A percentile compares a stretch with the other conserved stretches of the same genome.
These are phyloP conservation scores for Wickerhamiella shivajii DNA, from an alignment of 805 yeast genomes.

Conservation along the genomic window DNA sequence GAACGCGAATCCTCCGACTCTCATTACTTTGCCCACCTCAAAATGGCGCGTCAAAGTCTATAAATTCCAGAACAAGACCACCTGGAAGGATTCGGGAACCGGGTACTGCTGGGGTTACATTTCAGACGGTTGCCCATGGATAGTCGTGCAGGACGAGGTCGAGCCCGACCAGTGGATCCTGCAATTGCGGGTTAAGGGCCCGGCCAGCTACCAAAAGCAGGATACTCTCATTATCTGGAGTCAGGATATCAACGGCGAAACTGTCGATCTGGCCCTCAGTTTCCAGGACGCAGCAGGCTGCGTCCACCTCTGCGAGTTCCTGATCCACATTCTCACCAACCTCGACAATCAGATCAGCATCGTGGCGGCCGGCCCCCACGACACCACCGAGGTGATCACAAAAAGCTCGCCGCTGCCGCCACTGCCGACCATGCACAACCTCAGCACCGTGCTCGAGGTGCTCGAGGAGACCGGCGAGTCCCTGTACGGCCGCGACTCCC, in stretches of 20 bases:
- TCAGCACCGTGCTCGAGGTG: constrained; percentile 39
- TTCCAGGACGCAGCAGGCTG: constrained; percentile 91
- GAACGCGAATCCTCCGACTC: too few relatives aligned
- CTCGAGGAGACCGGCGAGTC: constrained; percentile 49
- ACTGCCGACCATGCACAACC: constrained; percentile 36
- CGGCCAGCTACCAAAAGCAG: constrained; percentile 78
- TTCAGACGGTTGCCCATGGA: constrained; percentile 30
- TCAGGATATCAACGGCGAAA: constrained; percentile 35
- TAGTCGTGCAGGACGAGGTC: constrained; percentile 60
- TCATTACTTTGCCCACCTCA: constrained; percentile 20
- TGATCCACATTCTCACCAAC: constrained; percentile 50
- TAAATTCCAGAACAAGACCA: constrained; percentile 50
- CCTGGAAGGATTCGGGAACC: constrained; percentile 87
- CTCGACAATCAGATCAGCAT: constrained; percentile 45
- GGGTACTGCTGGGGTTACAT: constrained; percentile 75
- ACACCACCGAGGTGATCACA: constrained; percentile 59
- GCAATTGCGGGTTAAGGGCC: constrained; percentile 53
- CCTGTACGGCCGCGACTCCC: constrained; percentile 44
- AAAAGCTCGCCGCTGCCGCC: constrained; percentile 67
- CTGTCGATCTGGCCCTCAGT: constrained; percentile 62
- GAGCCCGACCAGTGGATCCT: constrained; percentile 45
- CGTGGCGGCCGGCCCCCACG: constrained; percentile 27
- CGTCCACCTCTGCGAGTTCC: constrained; percentile 64
- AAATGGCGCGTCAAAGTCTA: constrained; percentile 89
- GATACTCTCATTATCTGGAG: constrained; percentile 94